Base-by-base conservation (phyloP, 208 protist species). In the Acanthamoeba triangularis region DNA sequence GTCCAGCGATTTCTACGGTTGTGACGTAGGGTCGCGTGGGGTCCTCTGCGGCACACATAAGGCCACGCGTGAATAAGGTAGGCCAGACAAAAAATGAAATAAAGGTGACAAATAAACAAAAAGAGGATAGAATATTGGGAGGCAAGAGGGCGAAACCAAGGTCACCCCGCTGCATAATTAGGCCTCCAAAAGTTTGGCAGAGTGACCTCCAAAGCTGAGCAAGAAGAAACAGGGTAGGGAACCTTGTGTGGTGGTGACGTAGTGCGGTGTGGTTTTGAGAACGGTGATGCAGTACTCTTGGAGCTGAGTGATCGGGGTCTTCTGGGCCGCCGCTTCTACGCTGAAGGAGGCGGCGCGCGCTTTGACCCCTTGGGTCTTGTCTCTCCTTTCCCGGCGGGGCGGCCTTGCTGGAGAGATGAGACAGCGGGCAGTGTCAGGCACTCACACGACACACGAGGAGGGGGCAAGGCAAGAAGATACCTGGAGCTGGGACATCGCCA, bases 201-300 rank as follows among this genome's bases (percentile, higher is more conserved):
- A 3, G 16, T 20, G 52, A 56, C 52, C 52, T 56, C 52, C 52
- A 56, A 56, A 20, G 16, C 52, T n/a, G 10, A 2, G 16, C 52
- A 1, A 1, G 10, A 2, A 1, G 10, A 56, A 1, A 7, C 10
- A 20, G 52, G 52, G 52, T 0, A 56, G 37, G 44, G 14, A 28
- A 94, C 90, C 90, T 56, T 94, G 90, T 44, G 49, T 41, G 37
- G 65, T 54, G 33, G 65, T 94, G 67, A 61, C 41, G 54, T 94
- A 94, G 67, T 61, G 37, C 28, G 90, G 90, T 14, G 52, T 3
- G 69, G 90, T 82, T 44, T 94, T 76, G 14, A 94, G 90, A 8
- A 59, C 41, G 52, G 1, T 52, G 90, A 82, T 0, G 47, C 90
- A 94, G 90, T 94, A 94, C n/a, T 94, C 90, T 35, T 94, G 90